Evolutionary conservation across 768 basidiomycete genomes (phyloP).

Genomic region (Lepiota brunneoincarnata): DNA sequence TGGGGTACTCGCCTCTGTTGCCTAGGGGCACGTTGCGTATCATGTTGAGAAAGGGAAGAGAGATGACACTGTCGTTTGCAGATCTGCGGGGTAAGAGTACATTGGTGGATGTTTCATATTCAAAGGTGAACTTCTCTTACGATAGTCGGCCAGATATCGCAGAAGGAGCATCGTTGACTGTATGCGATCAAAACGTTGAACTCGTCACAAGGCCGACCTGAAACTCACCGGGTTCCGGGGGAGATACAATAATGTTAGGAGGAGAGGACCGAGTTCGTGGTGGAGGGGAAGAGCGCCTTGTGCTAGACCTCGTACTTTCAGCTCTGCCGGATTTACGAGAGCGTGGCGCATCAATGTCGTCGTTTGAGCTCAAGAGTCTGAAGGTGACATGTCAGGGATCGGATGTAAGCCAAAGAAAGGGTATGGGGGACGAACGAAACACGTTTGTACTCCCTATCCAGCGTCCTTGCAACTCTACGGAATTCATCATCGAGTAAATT

Average conservation of each 20-base stretch:
- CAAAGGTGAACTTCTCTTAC: neutral
- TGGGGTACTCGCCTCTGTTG: constrained; percentile 37
- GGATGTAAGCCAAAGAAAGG: neutral
- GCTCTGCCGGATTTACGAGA: constrained; percentile 8
- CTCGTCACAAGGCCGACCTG: neutral
- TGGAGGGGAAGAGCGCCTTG: neutral
- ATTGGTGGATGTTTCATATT: constrained; percentile 4
- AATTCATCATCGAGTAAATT: constrained; percentile 41
- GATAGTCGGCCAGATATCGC: constrained; percentile 3
- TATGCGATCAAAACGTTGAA: neutral
- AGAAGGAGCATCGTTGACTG: neutral
- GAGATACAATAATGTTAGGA: constrained; percentile 8
- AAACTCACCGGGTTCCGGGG: constrained; percentile 7
- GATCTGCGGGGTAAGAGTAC: constrained; percentile 32
- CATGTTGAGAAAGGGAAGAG: constrained; percentile 45
- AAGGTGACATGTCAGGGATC: neutral
- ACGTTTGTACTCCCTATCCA: constrained; percentile 42
- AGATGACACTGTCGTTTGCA: constrained; percentile 45
- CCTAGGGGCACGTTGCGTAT: constrained; percentile 44
- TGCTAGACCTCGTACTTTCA: neutral
- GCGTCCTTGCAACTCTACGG: constrained; percentile 32
- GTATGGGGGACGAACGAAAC: constrained; percentile 28
- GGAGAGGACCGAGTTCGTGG: constrained; percentile 1
- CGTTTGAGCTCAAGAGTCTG: constrained; percentile 6
- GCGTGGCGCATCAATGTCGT: constrained; percentile 3